phyloP scores from a whole-genome alignment of 2,329 filamentous ascomycete genomes.

The Leptosphaerulina australis region DNA sequence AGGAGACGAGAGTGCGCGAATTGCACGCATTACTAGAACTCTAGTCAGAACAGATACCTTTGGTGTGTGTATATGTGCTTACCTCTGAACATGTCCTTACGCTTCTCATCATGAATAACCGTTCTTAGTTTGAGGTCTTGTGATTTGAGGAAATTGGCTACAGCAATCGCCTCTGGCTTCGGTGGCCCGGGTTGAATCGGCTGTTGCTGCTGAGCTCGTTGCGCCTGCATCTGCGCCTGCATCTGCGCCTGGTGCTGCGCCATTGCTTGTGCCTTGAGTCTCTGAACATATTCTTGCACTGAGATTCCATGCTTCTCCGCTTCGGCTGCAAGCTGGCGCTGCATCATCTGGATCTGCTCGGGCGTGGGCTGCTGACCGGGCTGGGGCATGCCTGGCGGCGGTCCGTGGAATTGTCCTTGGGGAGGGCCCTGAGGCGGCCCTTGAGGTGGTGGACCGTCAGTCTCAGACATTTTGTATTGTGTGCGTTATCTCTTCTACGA shows the following conservation, averaged over 20 bases:
- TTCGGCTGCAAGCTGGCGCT: conserved; percentile 80
- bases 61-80: conserved; percentile 25
- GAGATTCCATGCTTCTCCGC: conserved; percentile 84
- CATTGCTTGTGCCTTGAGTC: conserved; percentile 60
- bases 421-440: conserved; percentile 29
- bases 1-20: conserved; percentile 85
- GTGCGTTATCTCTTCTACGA: not conserved
- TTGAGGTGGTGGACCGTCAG: conserved; percentile 24
- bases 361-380: conserved; percentile 68
- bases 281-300: conserved; percentile 78
- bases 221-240: conserved; percentile 39
- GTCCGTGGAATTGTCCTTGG: conserved; percentile 21
- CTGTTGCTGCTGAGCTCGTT: conserved; percentile 51
- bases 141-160: conserved; percentile 83
- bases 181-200: conserved; percentile 79
- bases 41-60: conserved; percentile 1
- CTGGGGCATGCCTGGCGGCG: conserved; percentile 32
- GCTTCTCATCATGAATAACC: conserved; percentile 91
- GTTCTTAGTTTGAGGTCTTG: conserved; percentile 90
- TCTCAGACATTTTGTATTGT: conserved; percentile 29
- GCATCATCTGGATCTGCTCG: conserved; percentile 84
- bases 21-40: conserved; percentile 83
- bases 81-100: conserved; percentile 99
- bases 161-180: conserved; percentile 84
- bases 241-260: conserved; percentile 58